These are phyloP conservation scores for Shiraia bambusicola DNA, from an alignment of 2,329 filamentous ascomycete species.

Conservation along the genomic window DNA sequence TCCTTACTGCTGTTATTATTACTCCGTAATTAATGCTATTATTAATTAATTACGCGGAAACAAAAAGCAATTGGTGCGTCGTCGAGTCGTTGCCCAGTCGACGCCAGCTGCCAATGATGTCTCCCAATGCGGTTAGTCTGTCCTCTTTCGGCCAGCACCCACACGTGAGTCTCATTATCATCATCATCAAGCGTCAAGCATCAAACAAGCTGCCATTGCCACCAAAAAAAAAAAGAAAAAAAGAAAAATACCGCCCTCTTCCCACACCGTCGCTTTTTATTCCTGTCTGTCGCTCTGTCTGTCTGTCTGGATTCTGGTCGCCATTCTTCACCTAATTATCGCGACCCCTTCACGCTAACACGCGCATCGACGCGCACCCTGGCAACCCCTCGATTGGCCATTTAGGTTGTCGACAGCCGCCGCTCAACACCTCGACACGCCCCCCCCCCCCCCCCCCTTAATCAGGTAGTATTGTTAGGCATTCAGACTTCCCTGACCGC, in stretches of 20 bases:
- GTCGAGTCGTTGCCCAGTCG: too few relatives aligned
- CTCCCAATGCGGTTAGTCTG: background rate
- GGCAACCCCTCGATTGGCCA: slow-evolving; percentile 9
- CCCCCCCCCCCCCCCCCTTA: slow-evolving; percentile 7
- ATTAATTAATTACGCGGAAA: too few relatives aligned
- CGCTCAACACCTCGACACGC: too few relatives aligned
- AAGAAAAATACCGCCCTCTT: too few relatives aligned
- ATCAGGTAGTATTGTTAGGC: too few relatives aligned
- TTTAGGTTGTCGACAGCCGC: slow-evolving; percentile 11
- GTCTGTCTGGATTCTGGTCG: background rate
- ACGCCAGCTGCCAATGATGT: too few relatives aligned
- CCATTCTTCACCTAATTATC: slow-evolving; percentile 7
- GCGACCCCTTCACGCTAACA: slow-evolving; percentile 17
- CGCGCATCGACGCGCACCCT: slow-evolving; percentile 23
- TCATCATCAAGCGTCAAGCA: slow-evolving; percentile 8
- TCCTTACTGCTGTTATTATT: too few relatives aligned
- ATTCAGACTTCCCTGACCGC: slow-evolving; percentile 1
- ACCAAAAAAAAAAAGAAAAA: too few relatives aligned
- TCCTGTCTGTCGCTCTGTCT: too few relatives aligned
- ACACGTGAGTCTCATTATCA: slow-evolving; percentile 4
- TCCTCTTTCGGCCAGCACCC: slow-evolving; percentile 3
- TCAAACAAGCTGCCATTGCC: slow-evolving; percentile 1
- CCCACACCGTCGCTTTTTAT: too few relatives aligned
- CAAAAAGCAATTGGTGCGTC: too few relatives aligned
- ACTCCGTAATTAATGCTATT: too few relatives aligned